Evolutionary conservation across 805 yeast genomes (phyloP), one percentile per base, ranked within the genome.

Genomic region (Starmerella roubikii): DNA sequence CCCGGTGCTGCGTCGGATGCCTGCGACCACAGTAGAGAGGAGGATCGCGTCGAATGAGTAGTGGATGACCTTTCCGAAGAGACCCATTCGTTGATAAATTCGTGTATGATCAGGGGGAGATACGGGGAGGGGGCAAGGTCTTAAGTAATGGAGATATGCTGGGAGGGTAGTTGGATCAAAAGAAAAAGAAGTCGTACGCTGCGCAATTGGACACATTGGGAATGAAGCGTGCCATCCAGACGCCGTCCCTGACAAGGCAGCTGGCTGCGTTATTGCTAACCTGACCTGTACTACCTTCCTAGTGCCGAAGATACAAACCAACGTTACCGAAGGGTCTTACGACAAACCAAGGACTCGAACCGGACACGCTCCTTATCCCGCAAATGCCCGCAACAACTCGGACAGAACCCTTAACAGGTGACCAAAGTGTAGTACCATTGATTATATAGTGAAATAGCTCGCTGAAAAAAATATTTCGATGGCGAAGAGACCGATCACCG

Each of bases 1-100:
- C 0, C 96, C 96, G 0, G 94, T 80, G 45, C 81, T 76, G 45
- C 84, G 70, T 55, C 83, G 78, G 38, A 86, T 69, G 3, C 94
- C 94, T 0, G 96, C 94, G 32, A 88, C 62, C 12, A 86, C 65
- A 56, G 91, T 73, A 2, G 94, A 81, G 8, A 83, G 63, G 41
- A 86, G 64, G 3, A 86, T 72, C 46, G 85, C 67, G 54, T 86
- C 96, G 40, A 84, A 52, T 0, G 88, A 71, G 50, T 73, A 72
- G 59, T 84, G 95, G 10, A 79, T 57, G 40, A 77, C 48, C 55
- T 66, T 72, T 2, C 85, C 84, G 30, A 80, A 47, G 7, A 37
- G 29, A 19, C 49, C 49, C 81, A 48, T 41, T 7, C n/a, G n/a
- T n/a, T n/a, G n/a, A n/a, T n/a, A n/a, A n/a, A n/a, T n/a, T n/a